Conservation (phyloP, 176 grass and related monocot genomes). For the Olyra latifolia region DNA sequence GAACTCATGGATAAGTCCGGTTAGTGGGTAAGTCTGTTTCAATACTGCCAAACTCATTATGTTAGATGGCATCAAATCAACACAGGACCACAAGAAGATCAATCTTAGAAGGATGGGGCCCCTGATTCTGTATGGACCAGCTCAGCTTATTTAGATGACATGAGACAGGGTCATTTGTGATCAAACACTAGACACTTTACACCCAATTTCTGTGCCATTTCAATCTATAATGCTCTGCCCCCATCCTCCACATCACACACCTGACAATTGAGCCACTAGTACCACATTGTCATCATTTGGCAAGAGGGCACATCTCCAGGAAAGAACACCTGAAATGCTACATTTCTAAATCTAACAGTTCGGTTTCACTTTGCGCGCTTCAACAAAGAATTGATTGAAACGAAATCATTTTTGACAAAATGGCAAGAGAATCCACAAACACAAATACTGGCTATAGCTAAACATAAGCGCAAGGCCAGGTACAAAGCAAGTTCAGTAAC, state of each 20-base stretch:
- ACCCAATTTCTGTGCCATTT: not conserved
- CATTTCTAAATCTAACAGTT: not conserved
- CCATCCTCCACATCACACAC: constrained; percentile 1
- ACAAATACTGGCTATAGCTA: not conserved
- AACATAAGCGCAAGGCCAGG: not conserved
- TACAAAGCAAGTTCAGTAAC: not conserved
- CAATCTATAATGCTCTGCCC: not conserved
- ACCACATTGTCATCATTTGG: not conserved
- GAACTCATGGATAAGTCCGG: constrained; percentile 22
- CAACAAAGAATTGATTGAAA: not conserved
- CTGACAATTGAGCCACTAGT: not conserved
- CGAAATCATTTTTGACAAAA: not conserved
- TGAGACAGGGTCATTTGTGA: constrained; percentile 8
- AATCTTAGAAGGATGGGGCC: not conserved
- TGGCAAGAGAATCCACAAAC: not conserved
- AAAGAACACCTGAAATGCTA: not conserved
- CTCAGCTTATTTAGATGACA: constrained; percentile 10
- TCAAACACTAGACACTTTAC: constrained; percentile 17
- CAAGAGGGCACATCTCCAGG: constrained; percentile 8
- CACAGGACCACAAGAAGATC: constrained; percentile 29
- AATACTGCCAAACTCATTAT: constrained; percentile 47
- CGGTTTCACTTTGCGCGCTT: not conserved
- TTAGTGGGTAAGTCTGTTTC: constrained; percentile 37
- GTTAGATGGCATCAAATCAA: constrained; percentile 42
- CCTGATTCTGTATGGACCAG: constrained; percentile 43